A percentile compares a stretch with the other conserved stretches of the same genome.
Conservation (phyloP, 805 yeast genomes). For the Wickerhamiella siamensis region DNA sequence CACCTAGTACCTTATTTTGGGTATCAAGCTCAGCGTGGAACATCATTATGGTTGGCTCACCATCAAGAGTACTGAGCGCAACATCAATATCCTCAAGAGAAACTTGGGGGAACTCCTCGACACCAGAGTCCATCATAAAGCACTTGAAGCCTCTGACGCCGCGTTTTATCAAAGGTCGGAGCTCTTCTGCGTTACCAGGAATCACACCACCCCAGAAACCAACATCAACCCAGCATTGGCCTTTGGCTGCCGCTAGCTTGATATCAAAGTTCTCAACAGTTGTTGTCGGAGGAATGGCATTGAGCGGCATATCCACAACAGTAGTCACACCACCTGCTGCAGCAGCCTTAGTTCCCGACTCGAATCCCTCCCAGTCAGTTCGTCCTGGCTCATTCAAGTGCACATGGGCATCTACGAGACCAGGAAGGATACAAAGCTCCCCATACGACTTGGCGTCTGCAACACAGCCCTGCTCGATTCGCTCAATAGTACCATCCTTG, state of each 20-base stretch:
- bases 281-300: conserved; percentile 93
- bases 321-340: conserved; percentile 96
- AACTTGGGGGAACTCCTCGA: conserved; percentile 84
- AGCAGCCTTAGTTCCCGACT: conserved; percentile 86
- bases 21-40: conserved; percentile 84
- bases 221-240: conserved; percentile 82
- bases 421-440: conserved; percentile 69
- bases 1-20: neutral
- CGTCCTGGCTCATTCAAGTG: conserved; percentile 94
- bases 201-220: conserved; percentile 95
- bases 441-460: conserved; percentile 34
- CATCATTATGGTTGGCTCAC: conserved; percentile 59
- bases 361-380: conserved; percentile 97
- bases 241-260: conserved; percentile 64
- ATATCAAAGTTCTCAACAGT: conserved; percentile 59
- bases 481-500: conserved; percentile 43
- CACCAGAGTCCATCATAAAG: conserved; percentile 84
- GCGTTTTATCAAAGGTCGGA: conserved; percentile 59
- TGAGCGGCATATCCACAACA: conserved; percentile 89
- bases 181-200: conserved; percentile 57
- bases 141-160: conserved; percentile 95
- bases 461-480: conserved; percentile 16
- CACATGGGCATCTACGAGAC: conserved; percentile 86
- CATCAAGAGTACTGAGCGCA: conserved; percentile 52
- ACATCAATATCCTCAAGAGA: conserved; percentile 42